phyloP scores from a whole-genome alignment of 805 yeast genomes.

The Pichia paraexigua region DNA sequence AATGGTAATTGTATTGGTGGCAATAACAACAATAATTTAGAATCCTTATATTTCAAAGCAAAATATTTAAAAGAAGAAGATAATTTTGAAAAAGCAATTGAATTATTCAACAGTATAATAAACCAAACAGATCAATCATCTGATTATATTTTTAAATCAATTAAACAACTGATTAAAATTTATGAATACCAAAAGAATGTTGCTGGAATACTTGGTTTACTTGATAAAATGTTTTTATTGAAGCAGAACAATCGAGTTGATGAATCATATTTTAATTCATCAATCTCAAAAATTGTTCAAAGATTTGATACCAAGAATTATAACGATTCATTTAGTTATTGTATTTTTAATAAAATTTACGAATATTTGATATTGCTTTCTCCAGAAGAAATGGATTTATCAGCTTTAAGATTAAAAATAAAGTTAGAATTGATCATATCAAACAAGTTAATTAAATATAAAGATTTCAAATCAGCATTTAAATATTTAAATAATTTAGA shows the following conservation, averaged over 20 bases:
- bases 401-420: constrained; percentile 36
- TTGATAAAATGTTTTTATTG: constrained; percentile 16
- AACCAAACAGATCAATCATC: constrained; percentile 1
- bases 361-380: constrained; percentile 8
- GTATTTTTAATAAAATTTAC: constrained; percentile 18
- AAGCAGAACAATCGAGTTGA: constrained; percentile 13
- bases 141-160: constrained; percentile 26
- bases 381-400: constrained; percentile 2
- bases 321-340: constrained; percentile 13
- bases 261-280: constrained; percentile 22
- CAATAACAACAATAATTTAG: constrained; percentile 14
- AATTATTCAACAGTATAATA: constrained; percentile 18
- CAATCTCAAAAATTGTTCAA: constrained; percentile 24
- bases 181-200: constrained; percentile 14
- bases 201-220: constrained; percentile 9
- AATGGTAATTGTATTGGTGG: constrained; percentile 1
- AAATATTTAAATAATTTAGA: constrained; percentile 32
- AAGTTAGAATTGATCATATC: constrained; percentile 40
- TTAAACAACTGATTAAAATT: constrained; percentile 29
- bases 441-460: constrained; percentile 28
- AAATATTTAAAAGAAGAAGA: constrained; percentile 29
- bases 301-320: constrained; percentile 21
- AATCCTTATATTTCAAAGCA: constrained; percentile 26
- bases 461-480: constrained; percentile 27
- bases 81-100: constrained; percentile 19